Evolutionary conservation across 768 basidiomycete species (phyloP).

Genomic region (Auricularia cornea): DNA sequence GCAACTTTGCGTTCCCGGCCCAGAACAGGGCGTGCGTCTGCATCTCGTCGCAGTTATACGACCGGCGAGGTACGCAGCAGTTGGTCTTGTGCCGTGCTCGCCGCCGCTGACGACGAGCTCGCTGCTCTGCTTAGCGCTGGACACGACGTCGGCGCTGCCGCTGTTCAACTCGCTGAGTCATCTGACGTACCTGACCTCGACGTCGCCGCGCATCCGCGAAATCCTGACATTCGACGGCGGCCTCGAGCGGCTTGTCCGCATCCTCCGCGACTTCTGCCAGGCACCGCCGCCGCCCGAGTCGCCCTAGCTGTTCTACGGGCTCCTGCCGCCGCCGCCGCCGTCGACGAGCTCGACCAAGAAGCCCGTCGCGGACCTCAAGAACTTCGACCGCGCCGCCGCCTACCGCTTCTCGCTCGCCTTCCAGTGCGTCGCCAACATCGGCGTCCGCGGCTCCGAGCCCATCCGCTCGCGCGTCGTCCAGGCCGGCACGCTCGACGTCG

Average conservation of each 20-base stretch:
- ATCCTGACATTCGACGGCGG: conserved; percentile 98
- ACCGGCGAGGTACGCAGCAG: conserved; percentile 86
- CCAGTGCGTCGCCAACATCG: too few relatives aligned
- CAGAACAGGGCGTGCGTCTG: conserved; percentile 94
- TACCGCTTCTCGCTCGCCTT: too few relatives aligned
- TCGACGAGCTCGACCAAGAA: not conserved
- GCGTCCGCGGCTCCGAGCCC: too few relatives aligned
- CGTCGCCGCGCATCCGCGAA: conserved; percentile 94
- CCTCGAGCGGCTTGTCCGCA: conserved; percentile 87
- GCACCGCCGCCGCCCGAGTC: conserved; percentile 77
- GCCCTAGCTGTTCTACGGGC: conserved; percentile 67
- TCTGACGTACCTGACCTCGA: conserved; percentile 92
- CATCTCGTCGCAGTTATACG: conserved; percentile 90
- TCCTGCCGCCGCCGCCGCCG: conserved; percentile 43
- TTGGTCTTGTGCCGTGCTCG: conserved; percentile 7
- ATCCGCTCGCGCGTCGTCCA: too few relatives aligned
- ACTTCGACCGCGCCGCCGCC: too few relatives aligned
- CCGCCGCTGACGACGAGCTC: not conserved
- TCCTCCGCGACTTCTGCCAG: conserved; percentile 82
- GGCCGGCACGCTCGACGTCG: too few relatives aligned
- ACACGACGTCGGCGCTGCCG: conserved; percentile 51
- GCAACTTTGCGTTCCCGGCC: conserved; percentile 88
- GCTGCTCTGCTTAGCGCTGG: conserved; percentile 29
- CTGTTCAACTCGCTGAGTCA: conserved; percentile 93
- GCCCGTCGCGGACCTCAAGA: too few relatives aligned